Evolutionary conservation across 108 stramenopile species (phyloP), one percentile per base, ranked within the genome.

Genomic region (Chaetoceros muelleri): DNA sequence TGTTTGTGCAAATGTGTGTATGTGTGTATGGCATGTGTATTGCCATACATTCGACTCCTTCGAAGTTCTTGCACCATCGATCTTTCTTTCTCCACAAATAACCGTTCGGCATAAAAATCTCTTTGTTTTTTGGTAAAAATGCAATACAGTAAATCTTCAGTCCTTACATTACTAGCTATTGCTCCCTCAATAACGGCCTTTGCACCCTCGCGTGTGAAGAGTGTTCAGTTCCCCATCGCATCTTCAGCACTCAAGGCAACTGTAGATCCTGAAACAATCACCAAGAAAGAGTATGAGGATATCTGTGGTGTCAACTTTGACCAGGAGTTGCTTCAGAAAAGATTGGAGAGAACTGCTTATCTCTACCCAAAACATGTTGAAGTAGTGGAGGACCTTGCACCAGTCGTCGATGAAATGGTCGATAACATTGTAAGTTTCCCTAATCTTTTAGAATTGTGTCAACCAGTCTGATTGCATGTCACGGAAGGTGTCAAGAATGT

Each of bases 281-380:
- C 84, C 53, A 90, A 80, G 64, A 79, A 90, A 67, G 88, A 90
- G 49, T 80, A 81, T 54, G 58, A 85, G 61, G 88, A 90, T 53
- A 82, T 90, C 44, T 83, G 81, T 64, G 90, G 85, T 1, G 76
- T 79, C 24, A 60, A 69, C 21, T 92, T 92, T 52, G 72, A 76
- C 25, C 73, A 79, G 23, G 47, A 63, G 3, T 59, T 47, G 18
- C 25, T 85, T 44, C 28, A 70, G 23, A 44, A 83, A 34, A 61
- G 89, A 30, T 52, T 92, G 51, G 50, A 69, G 46, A 59, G 69
- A 50, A 85, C 85, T 28, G 59, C 72, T 27, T 87, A 72, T 59
- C 61, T 93, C 55, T 87, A 93, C 68, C 92, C 92, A 22, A 83
- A 87, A 65, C 87, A 93, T 59, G 87, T 90, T n/a, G 86, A 90